Evolutionary conservation across 148 eudicot species (phyloP), one percentile per base, ranked within the genome.

Genomic region (Amaranthus cruentus): DNA sequence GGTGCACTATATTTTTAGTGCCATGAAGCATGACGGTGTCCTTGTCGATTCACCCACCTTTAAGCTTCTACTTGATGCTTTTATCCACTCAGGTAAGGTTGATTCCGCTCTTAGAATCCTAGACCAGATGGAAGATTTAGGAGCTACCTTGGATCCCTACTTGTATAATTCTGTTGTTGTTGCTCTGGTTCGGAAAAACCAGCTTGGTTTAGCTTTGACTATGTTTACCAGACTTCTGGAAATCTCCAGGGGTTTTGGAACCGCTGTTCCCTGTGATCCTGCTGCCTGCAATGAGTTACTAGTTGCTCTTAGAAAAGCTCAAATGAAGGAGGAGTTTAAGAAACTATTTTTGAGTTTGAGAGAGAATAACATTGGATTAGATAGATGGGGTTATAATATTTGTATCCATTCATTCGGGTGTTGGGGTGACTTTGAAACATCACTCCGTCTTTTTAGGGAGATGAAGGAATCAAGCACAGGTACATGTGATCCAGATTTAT

Each of bases 321-420:
- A 78, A 50, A 87, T 85, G 97, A 88, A 57, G 77, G 81, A 66
- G 0, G 91, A 90, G 73, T 92, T 92, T 61, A 79, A 68, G 58
- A 71, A 52, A 54, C 86, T 89, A 67, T 89, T 76, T 55, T 55
- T 60, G 59, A 80, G 78, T 67, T 74, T 89, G 68, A 87, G 87
- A 61, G 85, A 79, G 71, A 88, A 81, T 71, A 79, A 81, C 48
- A 47, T 82, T 70, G 80, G 73, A 5, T 65, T 92, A 55, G 91
- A 92, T 79, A 73, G 81, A 5, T 85, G 87, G 85, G 93, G 96
- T 66, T 92, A 84, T 78, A 90, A 90, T 80, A 89, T 90, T 75
- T 93, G 96, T 62, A 92, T 92, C 63, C 89, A 92, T 80, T 82
- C 87, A 18, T 84, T 90, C 71, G 96, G 98, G 10, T 80, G 88